Conservation (phyloP, 768 basidiomycete species). For the Antrodiella citrinella region DNA sequence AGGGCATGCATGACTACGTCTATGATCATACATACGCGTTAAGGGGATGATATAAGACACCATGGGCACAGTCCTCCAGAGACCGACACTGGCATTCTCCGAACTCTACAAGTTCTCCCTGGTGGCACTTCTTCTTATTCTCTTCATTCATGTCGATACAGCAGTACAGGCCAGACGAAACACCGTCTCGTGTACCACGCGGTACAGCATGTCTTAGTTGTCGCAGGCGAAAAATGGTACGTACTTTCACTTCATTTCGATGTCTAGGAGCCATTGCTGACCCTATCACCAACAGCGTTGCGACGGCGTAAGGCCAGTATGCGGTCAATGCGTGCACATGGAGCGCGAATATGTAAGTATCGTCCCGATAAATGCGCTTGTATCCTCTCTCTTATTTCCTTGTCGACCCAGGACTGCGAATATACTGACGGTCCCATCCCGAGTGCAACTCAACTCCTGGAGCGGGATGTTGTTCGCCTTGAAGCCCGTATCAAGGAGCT, state of each 20-base stretch:
- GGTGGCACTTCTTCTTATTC: not conserved
- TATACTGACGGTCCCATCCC: conserved; percentile 50
- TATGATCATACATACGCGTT: not conserved
- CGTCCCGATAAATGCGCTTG: not conserved
- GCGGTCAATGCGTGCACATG: conserved; percentile 48
- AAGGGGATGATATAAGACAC: not conserved
- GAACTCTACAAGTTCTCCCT: not conserved
- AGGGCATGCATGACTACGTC: not conserved
- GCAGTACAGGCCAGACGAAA: not conserved
- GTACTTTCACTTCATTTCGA: not conserved
- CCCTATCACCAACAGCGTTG: conserved; percentile 43
- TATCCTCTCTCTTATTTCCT: not conserved
- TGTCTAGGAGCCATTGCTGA: not conserved
- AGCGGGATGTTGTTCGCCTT: conserved; percentile 52
- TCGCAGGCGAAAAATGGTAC: conserved; percentile 18
- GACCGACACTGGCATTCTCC: no score
- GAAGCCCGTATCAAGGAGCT: conserved; percentile 41
- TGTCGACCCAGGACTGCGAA: conserved; percentile 44
- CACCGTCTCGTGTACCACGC: not conserved
- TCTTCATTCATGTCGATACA: not conserved
- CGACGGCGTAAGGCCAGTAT: conserved; percentile 56
- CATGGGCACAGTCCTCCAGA: no score
- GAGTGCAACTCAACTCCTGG: conserved; percentile 44
- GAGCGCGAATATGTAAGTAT: conserved; percentile 34
- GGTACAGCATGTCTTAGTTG: conserved; percentile 18